Base-by-base conservation (phyloP, 1,284 basidiomycete genomes). In the Boletus semigastroideus region DNA sequence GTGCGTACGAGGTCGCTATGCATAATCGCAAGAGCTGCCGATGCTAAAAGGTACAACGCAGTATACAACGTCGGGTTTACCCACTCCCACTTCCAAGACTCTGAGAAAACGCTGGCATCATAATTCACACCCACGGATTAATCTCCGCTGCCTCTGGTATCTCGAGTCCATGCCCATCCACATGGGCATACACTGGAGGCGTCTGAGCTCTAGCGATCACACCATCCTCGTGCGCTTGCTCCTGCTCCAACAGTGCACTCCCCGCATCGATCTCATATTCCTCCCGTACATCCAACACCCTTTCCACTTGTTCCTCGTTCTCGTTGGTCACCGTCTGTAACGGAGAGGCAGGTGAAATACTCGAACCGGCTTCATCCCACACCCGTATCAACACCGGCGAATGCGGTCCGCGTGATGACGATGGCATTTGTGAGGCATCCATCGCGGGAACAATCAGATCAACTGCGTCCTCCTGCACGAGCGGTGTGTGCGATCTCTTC, bases 401-500 rank as follows among this genome's bases (percentile, higher is more conserved):
- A 40, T 55, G 54, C 1, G 43, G 53, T n/a, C 48, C 47, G 16
- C 55, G 57, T n/a, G 65, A 60, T 9, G 50, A 46, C 11, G 66
- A 49, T 1, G 67, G 64, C 12, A 59, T 53, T 5, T 48, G 51
- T 16, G 57, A 22, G 12, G 44, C 43, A 8, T 69, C 57, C 10
- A 41, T 38, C 5, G 55, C 53, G 3, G 64, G 27, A 0, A 70
- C 46, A 27, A 67, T 48, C 27, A 67, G 47, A 30, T 70, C 65
- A 5, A 67, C 68, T 11, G 65, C 65, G 12, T 67, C 65, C 25
- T 68, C 67, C 33, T 56, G 17, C 0, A 52, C 52, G 4, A 67
- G 62, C 6, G 65, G 68, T 1, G 49, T 20, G 31, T 39, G 67
- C 8, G 45, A 36, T 1, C 38, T 27, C 9, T 44, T 49, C 31